Conservation (phyloP, 305 asterid genomes). For the Andrographis paniculata region DNA sequence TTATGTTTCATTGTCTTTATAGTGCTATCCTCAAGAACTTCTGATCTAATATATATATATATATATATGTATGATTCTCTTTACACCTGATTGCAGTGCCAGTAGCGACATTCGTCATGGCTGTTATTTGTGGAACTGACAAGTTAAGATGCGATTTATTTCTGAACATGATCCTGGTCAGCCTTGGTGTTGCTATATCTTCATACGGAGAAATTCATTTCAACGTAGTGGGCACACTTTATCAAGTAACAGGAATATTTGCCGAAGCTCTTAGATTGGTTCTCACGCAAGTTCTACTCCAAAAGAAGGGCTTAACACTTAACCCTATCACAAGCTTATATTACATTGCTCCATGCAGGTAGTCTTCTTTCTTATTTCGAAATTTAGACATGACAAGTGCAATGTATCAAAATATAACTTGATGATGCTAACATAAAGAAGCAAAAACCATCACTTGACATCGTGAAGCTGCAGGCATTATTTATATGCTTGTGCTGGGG, state of each 20-base stretch:
- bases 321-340: conserved; percentile 95
- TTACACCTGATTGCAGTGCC: conserved; percentile 73
- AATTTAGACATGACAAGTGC: conserved; percentile 1
- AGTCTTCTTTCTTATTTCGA: conserved; percentile 23
- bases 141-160: conserved; percentile 83
- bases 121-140: conserved; percentile 93
- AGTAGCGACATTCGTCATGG: conserved; percentile 94
- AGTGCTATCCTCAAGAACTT: conserved; percentile 16
- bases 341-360: conserved; percentile 99
- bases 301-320: conserved; percentile 91
- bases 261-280: conserved; percentile 99
- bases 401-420: too few species aligned
- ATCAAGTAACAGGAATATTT: conserved; percentile 95
- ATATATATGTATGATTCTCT: too few species aligned
- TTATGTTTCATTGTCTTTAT: conserved; percentile 12
- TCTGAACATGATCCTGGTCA: conserved; percentile 91
- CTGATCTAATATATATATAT: conserved; percentile 30
- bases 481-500: too few species aligned
- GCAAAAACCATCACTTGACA: too few species aligned
- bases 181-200: conserved; percentile 91
- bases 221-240: conserved; percentile 90
- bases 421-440: too few species aligned
- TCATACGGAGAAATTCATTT: conserved; percentile 98
- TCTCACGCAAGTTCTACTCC: conserved; percentile 96
- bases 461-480: too few species aligned